Percentiles rank a stretch among this genome's conserved stretches.
Evolutionary conservation across 2,329 filamentous ascomycete genomes (phyloP).

Genomic region (Colletotrichum karsti): DNA sequence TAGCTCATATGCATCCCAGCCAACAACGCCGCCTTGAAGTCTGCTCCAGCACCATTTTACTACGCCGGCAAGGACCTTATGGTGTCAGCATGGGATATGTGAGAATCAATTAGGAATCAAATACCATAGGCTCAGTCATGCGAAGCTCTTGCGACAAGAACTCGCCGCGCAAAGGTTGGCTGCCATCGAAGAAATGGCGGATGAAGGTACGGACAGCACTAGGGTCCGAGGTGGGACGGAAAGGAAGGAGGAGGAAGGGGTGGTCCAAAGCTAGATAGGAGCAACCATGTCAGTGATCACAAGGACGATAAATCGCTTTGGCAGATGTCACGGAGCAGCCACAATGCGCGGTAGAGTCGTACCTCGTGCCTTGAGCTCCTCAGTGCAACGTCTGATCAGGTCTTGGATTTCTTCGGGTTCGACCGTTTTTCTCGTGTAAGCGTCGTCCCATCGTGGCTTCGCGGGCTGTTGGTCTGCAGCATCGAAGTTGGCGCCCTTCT

Average conservation of each 20-base stretch:
- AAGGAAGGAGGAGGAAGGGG: constrained; percentile 93
- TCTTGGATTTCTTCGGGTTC: constrained; percentile 92
- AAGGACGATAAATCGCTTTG: constrained; percentile 9
- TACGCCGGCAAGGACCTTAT: constrained; percentile 88
- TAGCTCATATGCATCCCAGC: constrained; percentile 96
- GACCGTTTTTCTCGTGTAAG: constrained; percentile 83
- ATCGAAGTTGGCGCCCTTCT: constrained; percentile 69
- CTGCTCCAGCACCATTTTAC: constrained; percentile 99
- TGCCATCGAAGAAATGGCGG: constrained; percentile 86
- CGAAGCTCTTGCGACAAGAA: constrained; percentile 84
- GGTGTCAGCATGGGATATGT: constrained; percentile 24
- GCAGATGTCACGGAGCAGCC: not conserved
- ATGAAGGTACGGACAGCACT: constrained; percentile 93
- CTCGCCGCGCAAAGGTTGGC: constrained; percentile 73
- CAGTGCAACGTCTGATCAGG: constrained; percentile 83
- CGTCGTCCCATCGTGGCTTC: constrained; percentile 87
- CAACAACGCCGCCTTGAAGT: constrained; percentile 88
- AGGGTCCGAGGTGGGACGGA: constrained; percentile 91
- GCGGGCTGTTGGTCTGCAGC: constrained; percentile 61
- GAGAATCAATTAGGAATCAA: constrained; percentile 38
- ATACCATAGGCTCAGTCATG: constrained; percentile 92
- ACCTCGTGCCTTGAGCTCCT: constrained; percentile 96
- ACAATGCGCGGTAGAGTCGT: constrained; percentile 45
- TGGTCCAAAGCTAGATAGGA: constrained; percentile 76
- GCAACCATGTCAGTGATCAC: not conserved